Evolutionary conservation across 345 rosid genomes (phyloP).

Genomic region (Erucastrum elatum): DNA sequence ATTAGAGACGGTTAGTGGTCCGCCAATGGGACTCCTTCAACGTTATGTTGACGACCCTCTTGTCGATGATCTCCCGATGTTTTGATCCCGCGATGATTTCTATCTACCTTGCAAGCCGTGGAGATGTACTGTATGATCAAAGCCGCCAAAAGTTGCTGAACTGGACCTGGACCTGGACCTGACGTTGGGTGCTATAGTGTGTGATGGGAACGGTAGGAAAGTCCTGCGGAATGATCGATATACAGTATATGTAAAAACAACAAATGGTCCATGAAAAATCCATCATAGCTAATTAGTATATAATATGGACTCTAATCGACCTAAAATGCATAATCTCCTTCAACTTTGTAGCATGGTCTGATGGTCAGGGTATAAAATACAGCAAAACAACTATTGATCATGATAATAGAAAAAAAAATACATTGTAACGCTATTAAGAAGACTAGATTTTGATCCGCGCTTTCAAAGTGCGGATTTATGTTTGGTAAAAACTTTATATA

Average conservation of each 20-base stretch:
- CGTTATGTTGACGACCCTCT: neutral
- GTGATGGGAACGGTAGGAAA: neutral
- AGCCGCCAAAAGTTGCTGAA: slow-evolving; percentile 15
- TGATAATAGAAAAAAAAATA: neutral
- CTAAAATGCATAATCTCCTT: slow-evolving; percentile 9
- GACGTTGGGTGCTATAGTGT: neutral
- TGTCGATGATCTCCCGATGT: slow-evolving; percentile 20
- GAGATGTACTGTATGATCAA: neutral
- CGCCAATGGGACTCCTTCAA: neutral
- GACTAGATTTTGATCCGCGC: no score
- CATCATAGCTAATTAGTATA: neutral
- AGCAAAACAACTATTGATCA: neutral
- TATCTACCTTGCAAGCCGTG: slow-evolving; percentile 11
- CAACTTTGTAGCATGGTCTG: neutral
- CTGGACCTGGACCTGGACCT: slow-evolving; percentile 7
- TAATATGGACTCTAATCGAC: neutral
- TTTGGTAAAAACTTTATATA: no score
- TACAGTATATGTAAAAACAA: neutral
- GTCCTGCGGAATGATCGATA: neutral
- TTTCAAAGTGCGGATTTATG: no score
- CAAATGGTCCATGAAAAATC: neutral
- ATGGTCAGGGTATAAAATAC: neutral
- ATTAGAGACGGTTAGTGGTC: neutral
- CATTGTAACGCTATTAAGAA: neutral
- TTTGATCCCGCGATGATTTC: slow-evolving; percentile 10